Base-by-base conservation (phyloP, 192 early-diverging fungal species). In the Mortierella alpina region DNA sequence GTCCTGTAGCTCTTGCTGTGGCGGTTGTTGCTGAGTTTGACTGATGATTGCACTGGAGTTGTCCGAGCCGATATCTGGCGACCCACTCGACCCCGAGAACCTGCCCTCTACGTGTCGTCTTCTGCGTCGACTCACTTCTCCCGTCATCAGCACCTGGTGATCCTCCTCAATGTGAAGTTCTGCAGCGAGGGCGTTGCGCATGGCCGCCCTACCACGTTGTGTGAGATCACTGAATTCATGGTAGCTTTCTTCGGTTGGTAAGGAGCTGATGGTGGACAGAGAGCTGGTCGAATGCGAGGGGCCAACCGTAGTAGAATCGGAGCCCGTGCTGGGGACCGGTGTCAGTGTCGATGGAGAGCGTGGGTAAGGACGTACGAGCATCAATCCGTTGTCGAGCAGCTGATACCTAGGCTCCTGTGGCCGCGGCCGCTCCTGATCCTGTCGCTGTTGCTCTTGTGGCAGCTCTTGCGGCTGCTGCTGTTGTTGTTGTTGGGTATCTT, bases 91-190 rank as follows among this genome's bases (percentile, higher is more conserved):
- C 20, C 59, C 53, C 7, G 71, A 64, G 20, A 73, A 65, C 40
- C 71, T 61, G 11, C 72, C 72, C 5, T 50, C 23, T 18, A 66
- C 58, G 6, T 64, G 75, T 40, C 75, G 65, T 52, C 75, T 41
- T 17, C 75, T 54, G 40, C 75, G 75, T 48, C 75, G 23, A 41
- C 75, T 78, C 46, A 78, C 68, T n/a, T 78, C 75, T 45, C 75
- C 75, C 0, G 75, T 78, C 23, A 65, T 47, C 50, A 78, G n/a
- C 0, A 78, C 68, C 18, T 70, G 68, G 20, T 46, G 61, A 44
- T 78, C 75, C 40, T 78, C 75, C 14, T 78, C 75, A 48, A 78
- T 78, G 13, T 60, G 18, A n/a, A 70, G 53, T 4, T 70, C 68
- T 39, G 61, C 53, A 14, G 68, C 48, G 17, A 66, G 57, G 11